A percentile compares a stretch with the other conserved stretches of the same genome.
Evolutionary conservation across 2,329 filamentous ascomycete genomes (phyloP).

Genomic region (Exophiala alcalophila): DNA sequence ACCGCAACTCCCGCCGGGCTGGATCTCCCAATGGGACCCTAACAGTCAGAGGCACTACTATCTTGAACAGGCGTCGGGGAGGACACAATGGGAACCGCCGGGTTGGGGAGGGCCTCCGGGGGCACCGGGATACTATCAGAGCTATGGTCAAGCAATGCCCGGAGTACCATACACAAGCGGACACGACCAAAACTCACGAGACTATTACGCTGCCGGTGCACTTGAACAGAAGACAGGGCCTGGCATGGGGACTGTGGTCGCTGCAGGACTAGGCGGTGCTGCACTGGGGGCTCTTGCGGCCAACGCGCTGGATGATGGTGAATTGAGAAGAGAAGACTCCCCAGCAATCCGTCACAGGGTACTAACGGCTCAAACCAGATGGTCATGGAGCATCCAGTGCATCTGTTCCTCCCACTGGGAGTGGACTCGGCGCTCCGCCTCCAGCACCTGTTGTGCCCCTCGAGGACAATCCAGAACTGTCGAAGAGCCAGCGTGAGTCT

Average conservation of each 20-base stretch:
- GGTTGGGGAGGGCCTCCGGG: slow-evolving; percentile 20
- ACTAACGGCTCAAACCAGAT: neutral
- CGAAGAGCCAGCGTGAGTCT: slow-evolving; percentile 21
- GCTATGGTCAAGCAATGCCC: slow-evolving; percentile 18
- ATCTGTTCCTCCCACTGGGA: slow-evolving; percentile 1
- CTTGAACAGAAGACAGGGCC: slow-evolving; percentile 14
- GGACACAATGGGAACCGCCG: slow-evolving; percentile 49
- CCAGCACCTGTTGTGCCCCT: slow-evolving; percentile 12
- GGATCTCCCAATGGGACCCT: slow-evolving; percentile 48
- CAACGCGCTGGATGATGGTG: slow-evolving; percentile 19
- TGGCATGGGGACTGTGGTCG: slow-evolving; percentile 14
- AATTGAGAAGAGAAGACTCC: slow-evolving; percentile 1
- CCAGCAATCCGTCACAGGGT: neutral
- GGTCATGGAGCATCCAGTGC: neutral
- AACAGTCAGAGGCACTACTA: slow-evolving; percentile 48
- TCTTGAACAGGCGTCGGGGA: slow-evolving; percentile 48
- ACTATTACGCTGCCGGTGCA: slow-evolving; percentile 10
- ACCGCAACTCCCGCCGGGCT: slow-evolving; percentile 43
- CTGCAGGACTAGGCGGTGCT: slow-evolving; percentile 24
- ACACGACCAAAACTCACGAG: slow-evolving; percentile 8
- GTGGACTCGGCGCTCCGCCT: slow-evolving; percentile 15
- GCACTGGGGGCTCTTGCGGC: slow-evolving; percentile 25
- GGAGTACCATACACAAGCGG: slow-evolving; percentile 8
- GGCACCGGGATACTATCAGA: slow-evolving; percentile 11
- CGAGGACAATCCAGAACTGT: slow-evolving; percentile 24